A percentile compares a stretch with the other conserved stretches of the same genome.
Evolutionary conservation across 495 filamentous ascomycete genomes (phyloP).

Genomic region (Corynascus novoguineensis): DNA sequence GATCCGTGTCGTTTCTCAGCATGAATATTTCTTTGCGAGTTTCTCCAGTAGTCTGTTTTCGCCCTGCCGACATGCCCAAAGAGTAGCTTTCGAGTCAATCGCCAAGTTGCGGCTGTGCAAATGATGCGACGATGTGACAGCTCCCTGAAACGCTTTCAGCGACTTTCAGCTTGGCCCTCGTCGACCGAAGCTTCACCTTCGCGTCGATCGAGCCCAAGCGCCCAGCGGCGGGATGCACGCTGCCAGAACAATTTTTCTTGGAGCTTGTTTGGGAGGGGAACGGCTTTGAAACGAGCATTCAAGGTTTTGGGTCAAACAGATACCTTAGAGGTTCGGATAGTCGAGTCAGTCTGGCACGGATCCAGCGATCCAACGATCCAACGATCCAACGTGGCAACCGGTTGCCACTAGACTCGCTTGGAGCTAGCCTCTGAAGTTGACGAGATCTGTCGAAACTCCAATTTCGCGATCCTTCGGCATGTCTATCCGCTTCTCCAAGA

Average conservation of each 20-base stretch:
- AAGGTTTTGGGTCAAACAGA: not conserved
- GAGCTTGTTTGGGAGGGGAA: not conserved
- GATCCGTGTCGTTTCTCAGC: no score
- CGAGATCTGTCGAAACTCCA: not conserved
- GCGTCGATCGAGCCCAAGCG: no score
- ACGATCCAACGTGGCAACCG: not conserved
- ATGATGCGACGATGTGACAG: not conserved
- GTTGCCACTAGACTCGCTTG: not conserved
- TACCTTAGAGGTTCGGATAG: not conserved
- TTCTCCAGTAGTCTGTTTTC: not conserved
- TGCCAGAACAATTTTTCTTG: not conserved
- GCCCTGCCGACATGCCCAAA: not conserved
- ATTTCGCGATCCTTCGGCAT: not conserved
- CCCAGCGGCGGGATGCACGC: not conserved
- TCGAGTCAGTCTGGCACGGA: slow-evolving; percentile 1
- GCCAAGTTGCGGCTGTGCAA: not conserved
- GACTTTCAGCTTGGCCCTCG: no score
- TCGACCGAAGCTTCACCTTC: no score
- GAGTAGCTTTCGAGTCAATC: not conserved
- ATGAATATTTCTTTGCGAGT: not conserved
- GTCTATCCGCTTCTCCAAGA: not conserved
- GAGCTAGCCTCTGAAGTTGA: not conserved
- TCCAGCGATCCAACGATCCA: no score
- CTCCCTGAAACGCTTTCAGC: not conserved
- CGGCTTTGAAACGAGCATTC: not conserved